These are phyloP conservation scores for Paramecium bursaria DNA, from an alignment of 73 alveolate genomes.

Conservation along the genomic window DNA sequence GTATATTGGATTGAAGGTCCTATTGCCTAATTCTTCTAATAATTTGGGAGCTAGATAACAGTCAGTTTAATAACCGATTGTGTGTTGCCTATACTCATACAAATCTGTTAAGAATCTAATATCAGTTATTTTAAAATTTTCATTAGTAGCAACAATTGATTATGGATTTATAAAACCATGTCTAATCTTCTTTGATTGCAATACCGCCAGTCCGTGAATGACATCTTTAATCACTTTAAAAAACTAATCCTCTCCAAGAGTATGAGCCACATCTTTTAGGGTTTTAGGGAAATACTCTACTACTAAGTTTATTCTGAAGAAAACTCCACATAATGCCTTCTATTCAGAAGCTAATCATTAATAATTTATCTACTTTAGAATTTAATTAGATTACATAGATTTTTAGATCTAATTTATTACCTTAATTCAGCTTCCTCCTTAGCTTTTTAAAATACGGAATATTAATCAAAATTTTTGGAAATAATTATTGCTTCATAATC, in stretches of 20 bases:
- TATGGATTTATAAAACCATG: slow-evolving; percentile 34
- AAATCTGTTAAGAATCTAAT: slow-evolving; percentile 47
- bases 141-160: not conserved
- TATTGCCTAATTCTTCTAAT: slow-evolving; percentile 27
- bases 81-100: slow-evolving; percentile 38
- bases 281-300: not conserved
- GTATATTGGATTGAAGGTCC: slow-evolving; percentile 38
- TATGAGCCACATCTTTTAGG: not conserved
- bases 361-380: too few species aligned
- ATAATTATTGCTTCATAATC: too few species aligned
- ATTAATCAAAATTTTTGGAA: too few species aligned
- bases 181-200: slow-evolving; percentile 8
- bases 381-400: too few species aligned
- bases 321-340: slow-evolving; percentile 40
- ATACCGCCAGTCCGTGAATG: not conserved
- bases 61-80: slow-evolving; percentile 6
- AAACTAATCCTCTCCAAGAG: not conserved
- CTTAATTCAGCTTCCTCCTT: too few species aligned
- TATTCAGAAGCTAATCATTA: too few species aligned
- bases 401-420: too few species aligned
- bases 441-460: too few species aligned
- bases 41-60: slow-evolving; percentile 54
- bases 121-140: slow-evolving; percentile 24
- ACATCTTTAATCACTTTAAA: slow-evolving; percentile 9
- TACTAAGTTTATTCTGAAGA: slow-evolving; percentile 7